Conservation (phyloP, 441 rosid genomes). For the Erysimum cheiri region DNA sequence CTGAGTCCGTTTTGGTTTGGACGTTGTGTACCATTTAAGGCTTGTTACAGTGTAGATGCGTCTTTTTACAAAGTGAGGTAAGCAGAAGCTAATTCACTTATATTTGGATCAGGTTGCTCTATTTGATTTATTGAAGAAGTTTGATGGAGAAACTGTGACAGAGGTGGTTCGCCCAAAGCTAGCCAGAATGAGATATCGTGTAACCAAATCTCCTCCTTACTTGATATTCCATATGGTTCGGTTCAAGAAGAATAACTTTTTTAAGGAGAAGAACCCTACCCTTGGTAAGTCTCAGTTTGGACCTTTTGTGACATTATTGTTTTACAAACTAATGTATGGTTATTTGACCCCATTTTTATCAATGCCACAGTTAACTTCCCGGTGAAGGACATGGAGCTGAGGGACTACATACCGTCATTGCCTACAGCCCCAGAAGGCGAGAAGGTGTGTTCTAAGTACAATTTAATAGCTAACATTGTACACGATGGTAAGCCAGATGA, state of each 20-base stretch:
- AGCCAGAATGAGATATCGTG: constrained; percentile 86
- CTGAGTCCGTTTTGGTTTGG: neutral
- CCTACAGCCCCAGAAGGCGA: constrained; percentile 68
- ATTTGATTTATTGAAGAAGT: constrained; percentile 86
- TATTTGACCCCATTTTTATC: constrained; percentile 18
- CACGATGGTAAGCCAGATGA: constrained; percentile 95
- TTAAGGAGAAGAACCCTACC: constrained; percentile 94
- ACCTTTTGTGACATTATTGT: neutral
- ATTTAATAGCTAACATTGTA: constrained; percentile 87
- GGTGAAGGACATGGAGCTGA: constrained; percentile 89
- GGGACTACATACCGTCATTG: constrained; percentile 91
- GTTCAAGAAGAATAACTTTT: constrained; percentile 89
- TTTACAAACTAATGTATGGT: neutral
- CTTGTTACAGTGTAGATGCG: neutral
- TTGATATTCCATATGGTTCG: constrained; percentile 94
- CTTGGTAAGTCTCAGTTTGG: constrained; percentile 55
- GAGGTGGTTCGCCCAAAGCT: constrained; percentile 85
- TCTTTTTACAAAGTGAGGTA: constrained; percentile 17
- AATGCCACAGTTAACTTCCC: constrained; percentile 85
- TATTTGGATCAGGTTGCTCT: constrained; percentile 69
- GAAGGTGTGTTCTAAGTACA: constrained; percentile 73
- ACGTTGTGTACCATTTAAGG: constrained; percentile 1
- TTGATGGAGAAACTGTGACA: constrained; percentile 88
- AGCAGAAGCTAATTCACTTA: constrained; percentile 27
- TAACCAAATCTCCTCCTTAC: constrained; percentile 79